These are phyloP conservation scores for Symbiodinium pilosum DNA, from an alignment of 73 alveolate genomes.

Conservation along the genomic window DNA sequence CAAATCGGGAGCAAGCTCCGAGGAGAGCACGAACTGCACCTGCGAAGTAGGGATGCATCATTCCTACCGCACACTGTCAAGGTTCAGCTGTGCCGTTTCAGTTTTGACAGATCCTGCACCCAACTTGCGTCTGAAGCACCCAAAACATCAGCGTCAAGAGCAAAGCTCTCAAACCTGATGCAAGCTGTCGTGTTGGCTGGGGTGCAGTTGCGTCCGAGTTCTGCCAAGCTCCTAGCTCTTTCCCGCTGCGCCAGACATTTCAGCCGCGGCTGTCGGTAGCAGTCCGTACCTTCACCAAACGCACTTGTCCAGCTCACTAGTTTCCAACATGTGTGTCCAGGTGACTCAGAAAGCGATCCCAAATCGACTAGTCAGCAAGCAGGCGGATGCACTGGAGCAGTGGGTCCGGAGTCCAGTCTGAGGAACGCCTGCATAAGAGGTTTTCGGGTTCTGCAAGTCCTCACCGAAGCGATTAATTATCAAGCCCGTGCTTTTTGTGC, in stretches of 20 bases:
- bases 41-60: too few species aligned
- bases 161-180: conserved; percentile 16
- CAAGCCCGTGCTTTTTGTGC: too few species aligned
- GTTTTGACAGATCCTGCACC: too few species aligned
- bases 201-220: not conserved
- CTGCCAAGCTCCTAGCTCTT: not conserved
- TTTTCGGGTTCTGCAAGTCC: too few species aligned
- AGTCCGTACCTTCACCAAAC: not conserved
- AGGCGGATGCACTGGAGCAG: conserved; percentile 16
- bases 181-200: not conserved
- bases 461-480: too few species aligned
- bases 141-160: conserved; percentile 39
- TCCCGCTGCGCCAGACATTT: not conserved
- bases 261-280: not conserved
- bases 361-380: not conserved
- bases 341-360: too few species aligned
- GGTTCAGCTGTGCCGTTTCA: too few species aligned
- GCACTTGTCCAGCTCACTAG: not conserved
- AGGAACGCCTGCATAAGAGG: not conserved
- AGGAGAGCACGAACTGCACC: not conserved
- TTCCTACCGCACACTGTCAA: too few species aligned
- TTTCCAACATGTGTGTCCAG: too few species aligned
- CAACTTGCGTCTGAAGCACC: not conserved
- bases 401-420: conserved; percentile 14
- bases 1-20: not conserved